phyloP scores from a whole-genome alignment of 768 basidiomycete genomes.

The Collybia mongolica region DNA sequence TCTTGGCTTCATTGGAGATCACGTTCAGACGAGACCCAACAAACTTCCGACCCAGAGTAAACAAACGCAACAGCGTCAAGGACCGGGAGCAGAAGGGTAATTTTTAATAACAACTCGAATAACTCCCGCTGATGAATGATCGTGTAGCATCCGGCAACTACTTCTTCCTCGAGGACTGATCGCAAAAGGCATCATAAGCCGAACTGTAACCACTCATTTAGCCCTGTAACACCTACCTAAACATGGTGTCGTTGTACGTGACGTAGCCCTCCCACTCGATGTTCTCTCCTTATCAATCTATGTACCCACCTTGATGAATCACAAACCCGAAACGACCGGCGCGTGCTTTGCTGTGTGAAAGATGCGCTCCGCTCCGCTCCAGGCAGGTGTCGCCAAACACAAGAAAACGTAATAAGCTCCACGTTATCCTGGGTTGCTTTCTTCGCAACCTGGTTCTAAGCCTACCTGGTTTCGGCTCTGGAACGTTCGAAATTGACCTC shows the following conservation, averaged over 20 bases:
- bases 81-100: conserved; percentile 85
- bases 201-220: background rate
- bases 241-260: conserved; percentile 5
- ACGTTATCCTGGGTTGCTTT: too few relatives aligned
- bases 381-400: too few relatives aligned
- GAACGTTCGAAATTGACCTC: too few relatives aligned
- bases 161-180: conserved; percentile 88
- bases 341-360: too few relatives aligned
- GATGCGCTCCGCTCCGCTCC: too few relatives aligned
- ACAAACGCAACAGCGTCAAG: conserved; percentile 83
- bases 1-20: conserved; percentile 93
- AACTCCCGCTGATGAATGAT: conserved; percentile 2
- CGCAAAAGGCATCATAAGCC: background rate
- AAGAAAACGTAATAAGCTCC: too few relatives aligned
- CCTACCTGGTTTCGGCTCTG: too few relatives aligned
- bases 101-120: background rate
- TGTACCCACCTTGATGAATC: too few relatives aligned
- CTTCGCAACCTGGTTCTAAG: too few relatives aligned
- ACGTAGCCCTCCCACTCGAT: too few relatives aligned
- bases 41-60: conserved; percentile 86
- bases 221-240: background rate
- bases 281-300: too few relatives aligned
- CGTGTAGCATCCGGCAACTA: conserved; percentile 72
- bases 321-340: too few relatives aligned
- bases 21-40: conserved; percentile 98